Evolutionary conservation across 169 alveolate species (phyloP).

Genomic region (Pseudocohnilembus persalinus): DNA sequence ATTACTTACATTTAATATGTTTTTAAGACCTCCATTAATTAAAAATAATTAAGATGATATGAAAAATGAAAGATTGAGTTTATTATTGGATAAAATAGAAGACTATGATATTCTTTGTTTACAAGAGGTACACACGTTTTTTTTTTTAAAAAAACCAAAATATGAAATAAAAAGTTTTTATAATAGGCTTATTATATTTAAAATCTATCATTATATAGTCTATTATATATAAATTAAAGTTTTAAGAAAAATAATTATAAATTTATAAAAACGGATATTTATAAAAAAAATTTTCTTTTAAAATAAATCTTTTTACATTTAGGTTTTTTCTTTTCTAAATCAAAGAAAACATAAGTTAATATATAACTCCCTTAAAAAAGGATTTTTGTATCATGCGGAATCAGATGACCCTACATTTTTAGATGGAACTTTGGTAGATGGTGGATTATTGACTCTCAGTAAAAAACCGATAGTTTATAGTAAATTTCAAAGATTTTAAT

Average conservation of each 20-base stretch:
- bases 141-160: too few relatives aligned
- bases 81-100: conserved; percentile 28
- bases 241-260: too few relatives aligned
- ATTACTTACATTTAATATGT: conserved; percentile 60
- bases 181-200: too few relatives aligned
- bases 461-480: conserved; percentile 32
- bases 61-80: conserved; percentile 58
- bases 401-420: conserved; percentile 59
- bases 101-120: conserved; percentile 66
- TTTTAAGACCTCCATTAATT: conserved; percentile 70
- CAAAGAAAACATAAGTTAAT: conserved; percentile 50
- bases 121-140: conserved; percentile 50
- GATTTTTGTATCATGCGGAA: conserved; percentile 52
- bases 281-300: too few relatives aligned
- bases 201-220: neutral
- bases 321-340: conserved; percentile 50
- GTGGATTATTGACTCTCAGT: conserved; percentile 54
- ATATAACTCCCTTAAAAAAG: conserved; percentile 49
- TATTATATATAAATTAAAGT: too few relatives aligned
- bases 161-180: too few relatives aligned
- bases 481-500: conserved; percentile 16
- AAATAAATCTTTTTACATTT: too few relatives aligned
- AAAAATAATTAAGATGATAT: conserved; percentile 55
- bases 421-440: conserved; percentile 51
- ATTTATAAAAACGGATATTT: too few relatives aligned